Conservation (phyloP, 352 stramenopile species). For the Globisporangium parvum region DNA sequence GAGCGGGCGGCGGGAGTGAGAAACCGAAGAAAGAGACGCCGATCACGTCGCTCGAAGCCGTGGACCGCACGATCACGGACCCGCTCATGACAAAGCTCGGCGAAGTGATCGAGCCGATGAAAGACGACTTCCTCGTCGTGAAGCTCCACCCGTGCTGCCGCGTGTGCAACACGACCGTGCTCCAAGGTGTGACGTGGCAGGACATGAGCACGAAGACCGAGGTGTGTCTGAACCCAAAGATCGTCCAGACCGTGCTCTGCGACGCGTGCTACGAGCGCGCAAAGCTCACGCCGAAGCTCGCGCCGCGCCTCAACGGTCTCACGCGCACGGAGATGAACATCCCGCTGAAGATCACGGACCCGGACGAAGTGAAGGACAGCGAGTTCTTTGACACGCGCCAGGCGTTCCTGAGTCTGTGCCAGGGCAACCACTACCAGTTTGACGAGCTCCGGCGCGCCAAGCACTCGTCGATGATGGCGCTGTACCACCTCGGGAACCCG, state of each 20-base stretch:
- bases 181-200: slow-evolving; percentile 64
- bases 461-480: slow-evolving; percentile 99
- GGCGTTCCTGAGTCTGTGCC: slow-evolving; percentile 96
- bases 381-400: slow-evolving; percentile 96
- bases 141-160: slow-evolving; percentile 82
- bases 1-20: slow-evolving; percentile 14
- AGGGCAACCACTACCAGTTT: slow-evolving; percentile 98
- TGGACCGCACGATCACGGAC: slow-evolving; percentile 64
- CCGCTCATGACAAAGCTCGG: slow-evolving; percentile 82
- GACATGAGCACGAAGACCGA: slow-evolving; percentile 61
- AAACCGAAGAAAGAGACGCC: slow-evolving; percentile 25
- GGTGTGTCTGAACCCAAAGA: slow-evolving; percentile 50
- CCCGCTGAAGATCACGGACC: slow-evolving; percentile 70
- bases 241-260: slow-evolving; percentile 69
- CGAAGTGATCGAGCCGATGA: slow-evolving; percentile 87
- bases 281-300: slow-evolving; percentile 33
- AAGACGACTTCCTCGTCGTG: slow-evolving; percentile 87
- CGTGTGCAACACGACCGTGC: slow-evolving; percentile 68
- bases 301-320: slow-evolving; percentile 44
- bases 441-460: slow-evolving; percentile 97
- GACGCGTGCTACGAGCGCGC: slow-evolving; percentile 74
- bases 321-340: slow-evolving; percentile 50
- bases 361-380: slow-evolving; percentile 80
- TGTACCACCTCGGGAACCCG: slow-evolving; percentile 98
- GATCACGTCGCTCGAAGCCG: slow-evolving; percentile 53